Base-by-base conservation (phyloP, 768 basidiomycete species). In the Suillus subaureus region DNA sequence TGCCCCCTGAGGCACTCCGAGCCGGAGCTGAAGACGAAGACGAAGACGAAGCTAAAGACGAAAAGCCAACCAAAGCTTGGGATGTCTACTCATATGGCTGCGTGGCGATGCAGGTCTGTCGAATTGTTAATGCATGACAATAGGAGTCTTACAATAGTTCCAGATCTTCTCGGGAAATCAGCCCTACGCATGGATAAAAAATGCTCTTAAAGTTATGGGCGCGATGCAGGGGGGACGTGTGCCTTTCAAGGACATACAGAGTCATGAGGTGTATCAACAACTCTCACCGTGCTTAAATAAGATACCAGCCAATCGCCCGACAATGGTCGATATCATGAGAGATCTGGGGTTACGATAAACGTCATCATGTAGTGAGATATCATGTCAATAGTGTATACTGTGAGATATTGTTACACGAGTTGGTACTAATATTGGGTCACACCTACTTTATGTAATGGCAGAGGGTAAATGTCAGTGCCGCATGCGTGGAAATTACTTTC, bases 141-240 rank as follows among this genome's bases (percentile, higher is more conserved):
- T 6, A 33, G 21, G 31, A 31, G 33, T 2, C 54, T 55, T n/a
- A 55, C 31, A 35, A 35, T 55, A 61, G 15, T 26, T 43, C 13
- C 23, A 76, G 75, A 67, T 75, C 39, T 75, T 75, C 54, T 73
- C 71, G 0, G n/a, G 26, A 26, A 74, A 66, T 13, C 51, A 65
- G 52, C 75, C 75, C 6, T 75, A 76, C 12, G 56, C 65, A 18
- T 56, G 47, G 40, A 23, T 39, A 15, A 28, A 1, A 56, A 58
- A 0, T 21, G 74, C 68, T 33, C 63, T 64, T 2, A 60, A 55
- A 0, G 71, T 76, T 21, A 21, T 72, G 54, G 8, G 12, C 6
- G 54, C 54, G 3, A 33, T 55, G 7, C 11, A 13, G 11, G 13
- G n/a, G 6, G 31, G 21, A 13, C 51, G 51, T 18, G 28, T 0